Evolutionary conservation across 306 rosid species (phyloP).

Genomic region (Neltuma alba): DNA sequence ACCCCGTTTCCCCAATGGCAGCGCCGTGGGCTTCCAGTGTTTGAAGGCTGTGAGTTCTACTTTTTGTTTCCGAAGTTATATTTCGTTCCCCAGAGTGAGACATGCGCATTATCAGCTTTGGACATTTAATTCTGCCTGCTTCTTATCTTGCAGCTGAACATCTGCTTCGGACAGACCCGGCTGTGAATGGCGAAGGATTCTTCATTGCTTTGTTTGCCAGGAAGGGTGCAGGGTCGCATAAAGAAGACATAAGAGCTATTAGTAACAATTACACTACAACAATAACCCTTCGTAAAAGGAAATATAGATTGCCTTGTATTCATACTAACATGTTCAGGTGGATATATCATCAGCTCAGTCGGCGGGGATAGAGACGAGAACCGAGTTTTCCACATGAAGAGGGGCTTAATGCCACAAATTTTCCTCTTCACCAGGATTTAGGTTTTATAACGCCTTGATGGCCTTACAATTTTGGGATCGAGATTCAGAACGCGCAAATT

Average conservation of each 20-base stretch:
- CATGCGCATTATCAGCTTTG: not conserved
- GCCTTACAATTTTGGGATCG: not conserved
- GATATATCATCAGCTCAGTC: slow-evolving; percentile 26
- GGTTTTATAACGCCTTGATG: not conserved
- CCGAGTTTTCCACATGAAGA: not conserved
- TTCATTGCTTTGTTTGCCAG: slow-evolving; percentile 74
- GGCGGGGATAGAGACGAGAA: not conserved
- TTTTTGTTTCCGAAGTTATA: not conserved
- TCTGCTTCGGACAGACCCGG: slow-evolving; percentile 68
- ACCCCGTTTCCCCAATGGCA: slow-evolving; percentile 67
- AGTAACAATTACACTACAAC: not conserved
- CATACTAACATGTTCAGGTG: slow-evolving; percentile 44
- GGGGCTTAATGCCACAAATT: not conserved
- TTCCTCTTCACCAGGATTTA: not conserved
- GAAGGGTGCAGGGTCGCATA: slow-evolving; percentile 18
- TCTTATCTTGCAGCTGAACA: slow-evolving; percentile 49
- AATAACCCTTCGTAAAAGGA: slow-evolving; percentile 21
- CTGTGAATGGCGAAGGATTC: slow-evolving; percentile 83
- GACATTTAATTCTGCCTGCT: not conserved
- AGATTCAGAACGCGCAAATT: no score
- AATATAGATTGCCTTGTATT: slow-evolving; percentile 6
- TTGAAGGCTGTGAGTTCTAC: slow-evolving; percentile 65
- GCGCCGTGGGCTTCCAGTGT: slow-evolving; percentile 68
- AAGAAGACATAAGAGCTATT: not conserved
- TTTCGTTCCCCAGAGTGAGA: not conserved